Base-by-base conservation (phyloP, 2,329 filamentous ascomycete genomes). In the Zymoseptoria pseudotritici region DNA sequence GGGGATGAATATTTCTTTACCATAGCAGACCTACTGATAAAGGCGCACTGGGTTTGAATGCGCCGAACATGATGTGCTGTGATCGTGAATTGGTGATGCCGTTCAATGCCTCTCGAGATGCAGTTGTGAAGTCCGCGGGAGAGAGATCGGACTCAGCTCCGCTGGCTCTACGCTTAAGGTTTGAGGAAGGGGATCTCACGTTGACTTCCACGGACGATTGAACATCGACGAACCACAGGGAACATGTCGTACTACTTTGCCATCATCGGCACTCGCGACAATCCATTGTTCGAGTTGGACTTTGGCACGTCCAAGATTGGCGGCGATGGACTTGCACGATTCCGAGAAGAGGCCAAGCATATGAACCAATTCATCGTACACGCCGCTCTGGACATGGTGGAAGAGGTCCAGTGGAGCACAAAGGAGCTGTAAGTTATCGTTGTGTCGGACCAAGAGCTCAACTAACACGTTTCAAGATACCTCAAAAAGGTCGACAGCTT, bases 361-460 rank as follows among this genome's bases (percentile, higher is more conserved):
- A 88, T 97, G 82, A 97, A 97, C 78, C 94, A 97, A 76, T 97
- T 99, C 79, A 91, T 97, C 72, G 86, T 96, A 31, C 93, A 99
- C 78, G 92, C 90, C 67, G 90, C 90, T 66, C 80, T 99, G 59
- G 94, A 99, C 75, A 90, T 97, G 53, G 89, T 96, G 56, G 94
- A 99, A 78, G 94, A 99, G 76, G 86, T 93, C 29, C 94, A 97
- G 78, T 99, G 94, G 93, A 88, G 86, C 6, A 90, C 82, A 63
- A 89, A 89, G 4, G 87, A 90, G 68, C 88, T 96, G 91, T 95
- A 78, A 65, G 80, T 73, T 46, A 11, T 5, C 13, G 6, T 17
- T 17, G 2, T n/a, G 17, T 21, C 29, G 21, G 17, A 1, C 17
- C 1, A n/a, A n/a, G 2, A 17, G 9, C 9, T 50, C 26, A 29